These are phyloP conservation scores for Pythium apleroticum DNA, from an alignment of 352 stramenopile species.

Conservation along the genomic window DNA sequence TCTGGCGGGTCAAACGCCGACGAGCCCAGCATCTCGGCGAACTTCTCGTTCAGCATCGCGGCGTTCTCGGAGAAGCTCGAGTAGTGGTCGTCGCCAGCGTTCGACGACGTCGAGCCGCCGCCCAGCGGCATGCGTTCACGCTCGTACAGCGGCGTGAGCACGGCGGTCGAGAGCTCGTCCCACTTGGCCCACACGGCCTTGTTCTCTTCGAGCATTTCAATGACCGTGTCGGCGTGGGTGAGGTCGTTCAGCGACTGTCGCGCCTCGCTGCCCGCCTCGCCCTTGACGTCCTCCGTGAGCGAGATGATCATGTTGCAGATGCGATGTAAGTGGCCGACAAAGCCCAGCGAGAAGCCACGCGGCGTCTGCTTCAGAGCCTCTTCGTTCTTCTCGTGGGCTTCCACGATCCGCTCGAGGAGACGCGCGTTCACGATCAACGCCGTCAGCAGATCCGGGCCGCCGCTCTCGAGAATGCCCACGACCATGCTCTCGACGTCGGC, in stretches of 20 bases:
- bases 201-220: slow-evolving; percentile 82
- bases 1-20: slow-evolving; percentile 54
- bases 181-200: slow-evolving; percentile 73
- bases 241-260: slow-evolving; percentile 80
- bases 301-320: slow-evolving; percentile 88
- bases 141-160: slow-evolving; percentile 76
- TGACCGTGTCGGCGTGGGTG: slow-evolving; percentile 75
- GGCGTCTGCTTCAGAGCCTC: slow-evolving; percentile 45
- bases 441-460: slow-evolving; percentile 66
- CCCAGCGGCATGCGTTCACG: slow-evolving; percentile 65
- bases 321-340: slow-evolving; percentile 76
- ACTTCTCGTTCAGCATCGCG: slow-evolving; percentile 77
- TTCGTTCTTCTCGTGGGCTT: slow-evolving; percentile 80
- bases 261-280: slow-evolving; percentile 51
- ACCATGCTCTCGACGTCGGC: slow-evolving; percentile 86
- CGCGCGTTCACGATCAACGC: slow-evolving; percentile 76
- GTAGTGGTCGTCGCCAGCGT: slow-evolving; percentile 67
- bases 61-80: slow-evolving; percentile 71
- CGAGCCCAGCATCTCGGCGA: slow-evolving; percentile 79
- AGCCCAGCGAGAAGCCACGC: slow-evolving; percentile 77
- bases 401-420: slow-evolving; percentile 68
- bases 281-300: slow-evolving; percentile 72
- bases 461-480: slow-evolving; percentile 79
- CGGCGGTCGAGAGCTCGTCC: slow-evolving; percentile 70
- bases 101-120: slow-evolving; percentile 59